Conservation (phyloP, 257 asterid genomes). For the Nyctanthes arbortristis region DNA sequence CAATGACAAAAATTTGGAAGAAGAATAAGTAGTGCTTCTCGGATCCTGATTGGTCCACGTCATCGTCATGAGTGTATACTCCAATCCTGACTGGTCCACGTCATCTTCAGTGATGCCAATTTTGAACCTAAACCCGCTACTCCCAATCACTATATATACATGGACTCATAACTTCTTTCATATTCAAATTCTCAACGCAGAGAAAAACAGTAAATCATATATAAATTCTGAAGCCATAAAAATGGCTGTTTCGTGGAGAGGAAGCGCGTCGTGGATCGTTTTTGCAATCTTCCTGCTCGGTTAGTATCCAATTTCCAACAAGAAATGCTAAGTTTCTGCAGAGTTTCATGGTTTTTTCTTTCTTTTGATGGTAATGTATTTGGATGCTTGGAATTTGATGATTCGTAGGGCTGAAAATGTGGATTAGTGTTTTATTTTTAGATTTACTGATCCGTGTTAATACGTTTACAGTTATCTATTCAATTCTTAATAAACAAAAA, state of each 20-base stretch:
- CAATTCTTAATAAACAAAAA: too few relatives aligned
- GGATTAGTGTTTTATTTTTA: too few relatives aligned
- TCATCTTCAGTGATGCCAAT: neutral
- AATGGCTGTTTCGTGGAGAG: neutral
- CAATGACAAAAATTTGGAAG: too few relatives aligned
- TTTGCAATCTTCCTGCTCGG: neutral
- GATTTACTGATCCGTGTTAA: too few relatives aligned
- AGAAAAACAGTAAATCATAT: neutral
- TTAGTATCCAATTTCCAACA: neutral
- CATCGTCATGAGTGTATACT: neutral
- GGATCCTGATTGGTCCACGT: neutral
- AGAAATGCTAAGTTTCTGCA: neutral
- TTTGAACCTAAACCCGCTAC: too few relatives aligned
- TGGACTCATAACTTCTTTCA: neutral
- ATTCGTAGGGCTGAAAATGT: neutral
- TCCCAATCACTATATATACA: too few relatives aligned
- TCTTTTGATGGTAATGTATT: neutral
- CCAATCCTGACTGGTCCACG: neutral
- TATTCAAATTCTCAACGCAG: neutral
- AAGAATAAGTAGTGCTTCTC: neutral
- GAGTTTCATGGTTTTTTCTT: neutral
- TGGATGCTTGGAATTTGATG: neutral
- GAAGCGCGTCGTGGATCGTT: neutral
- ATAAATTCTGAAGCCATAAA: neutral
- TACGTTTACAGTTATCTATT: too few relatives aligned